Percentiles rank a stretch among this genome's conserved stretches.
These are phyloP conservation scores for Picea abies DNA, from an alignment of 83 land plant species.

Conservation along the genomic window DNA sequence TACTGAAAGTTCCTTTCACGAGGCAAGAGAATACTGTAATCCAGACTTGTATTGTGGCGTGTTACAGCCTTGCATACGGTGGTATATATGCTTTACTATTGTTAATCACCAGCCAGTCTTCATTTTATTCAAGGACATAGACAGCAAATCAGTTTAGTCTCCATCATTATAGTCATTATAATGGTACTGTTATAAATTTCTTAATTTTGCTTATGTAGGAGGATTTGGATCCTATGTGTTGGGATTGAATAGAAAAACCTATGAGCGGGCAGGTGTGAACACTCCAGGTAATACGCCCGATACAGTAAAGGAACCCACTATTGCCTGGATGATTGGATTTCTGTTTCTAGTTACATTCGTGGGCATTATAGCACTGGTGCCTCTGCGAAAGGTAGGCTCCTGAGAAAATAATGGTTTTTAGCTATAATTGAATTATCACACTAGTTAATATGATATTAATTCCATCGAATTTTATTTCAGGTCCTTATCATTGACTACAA, in stretches of 20 bases:
- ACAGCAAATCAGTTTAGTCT: neutral
- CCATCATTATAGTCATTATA: neutral
- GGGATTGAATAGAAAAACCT: constrained; percentile 19
- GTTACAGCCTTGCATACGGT: constrained; percentile 67
- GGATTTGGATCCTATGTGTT: constrained; percentile 33
- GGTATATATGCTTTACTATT: constrained; percentile 20
- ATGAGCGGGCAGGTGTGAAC: constrained; percentile 1
- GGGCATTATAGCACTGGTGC: constrained; percentile 30
- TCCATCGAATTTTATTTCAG: neutral
- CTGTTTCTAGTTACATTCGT: constrained; percentile 24
- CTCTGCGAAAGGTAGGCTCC: constrained; percentile 25
- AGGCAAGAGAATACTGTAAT: constrained; percentile 72
- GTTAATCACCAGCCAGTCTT: neutral
- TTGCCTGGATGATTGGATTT: constrained; percentile 30
- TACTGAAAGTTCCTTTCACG: constrained; percentile 54
- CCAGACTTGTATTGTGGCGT: constrained; percentile 83
- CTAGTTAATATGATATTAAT: no score
- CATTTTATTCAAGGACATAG: neutral
- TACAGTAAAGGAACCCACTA: constrained; percentile 13
- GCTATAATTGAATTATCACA: no score
- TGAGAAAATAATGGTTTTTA: neutral
- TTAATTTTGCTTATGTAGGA: neutral
- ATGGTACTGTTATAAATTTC: neutral
- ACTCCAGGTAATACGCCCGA: neutral
- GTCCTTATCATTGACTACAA: constrained; percentile 32